Evolutionary conservation across 129 eudicot genomes (phyloP).

Genomic region (Flaveria bidentis): DNA sequence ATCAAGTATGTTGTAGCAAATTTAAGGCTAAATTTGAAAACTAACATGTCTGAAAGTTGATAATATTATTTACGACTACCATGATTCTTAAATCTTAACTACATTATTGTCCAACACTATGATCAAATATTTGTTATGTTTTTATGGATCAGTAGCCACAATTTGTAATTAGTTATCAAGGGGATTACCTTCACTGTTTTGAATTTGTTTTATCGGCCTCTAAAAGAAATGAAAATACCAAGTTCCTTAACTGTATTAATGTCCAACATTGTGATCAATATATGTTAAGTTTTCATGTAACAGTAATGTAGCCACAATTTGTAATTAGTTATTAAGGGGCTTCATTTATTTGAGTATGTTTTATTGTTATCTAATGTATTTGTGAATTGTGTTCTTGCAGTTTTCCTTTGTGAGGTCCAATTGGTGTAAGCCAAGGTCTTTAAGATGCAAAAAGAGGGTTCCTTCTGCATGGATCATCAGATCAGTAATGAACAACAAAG

Average conservation of each 20-base stretch:
- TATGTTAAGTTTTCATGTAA: neutral
- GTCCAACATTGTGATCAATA: neutral
- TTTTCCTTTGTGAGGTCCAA: slow-evolving; percentile 39
- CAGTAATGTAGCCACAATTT: neutral
- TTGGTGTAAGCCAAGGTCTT: slow-evolving; percentile 34
- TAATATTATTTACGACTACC: neutral
- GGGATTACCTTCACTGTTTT: neutral
- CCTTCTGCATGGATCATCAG: slow-evolving; percentile 43
- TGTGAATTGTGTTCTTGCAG: slow-evolving; percentile 46
- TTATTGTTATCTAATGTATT: slow-evolving; percentile 7
- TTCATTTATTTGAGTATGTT: neutral
- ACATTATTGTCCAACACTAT: neutral
- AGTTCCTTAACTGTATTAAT: neutral
- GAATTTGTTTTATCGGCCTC: neutral
- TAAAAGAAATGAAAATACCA: slow-evolving; percentile 13
- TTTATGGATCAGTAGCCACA: neutral
- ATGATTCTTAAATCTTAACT: neutral
- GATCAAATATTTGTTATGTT: neutral
- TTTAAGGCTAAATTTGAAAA: neutral
- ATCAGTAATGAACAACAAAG: slow-evolving; percentile 59
- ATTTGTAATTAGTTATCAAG: neutral
- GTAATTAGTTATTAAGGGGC: neutral
- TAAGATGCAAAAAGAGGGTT: slow-evolving; percentile 34
- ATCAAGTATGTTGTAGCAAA: neutral
- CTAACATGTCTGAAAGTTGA: neutral